Evolutionary conservation across 495 filamentous ascomycete genomes (phyloP).

Genomic region (Neurospora sp.): DNA sequence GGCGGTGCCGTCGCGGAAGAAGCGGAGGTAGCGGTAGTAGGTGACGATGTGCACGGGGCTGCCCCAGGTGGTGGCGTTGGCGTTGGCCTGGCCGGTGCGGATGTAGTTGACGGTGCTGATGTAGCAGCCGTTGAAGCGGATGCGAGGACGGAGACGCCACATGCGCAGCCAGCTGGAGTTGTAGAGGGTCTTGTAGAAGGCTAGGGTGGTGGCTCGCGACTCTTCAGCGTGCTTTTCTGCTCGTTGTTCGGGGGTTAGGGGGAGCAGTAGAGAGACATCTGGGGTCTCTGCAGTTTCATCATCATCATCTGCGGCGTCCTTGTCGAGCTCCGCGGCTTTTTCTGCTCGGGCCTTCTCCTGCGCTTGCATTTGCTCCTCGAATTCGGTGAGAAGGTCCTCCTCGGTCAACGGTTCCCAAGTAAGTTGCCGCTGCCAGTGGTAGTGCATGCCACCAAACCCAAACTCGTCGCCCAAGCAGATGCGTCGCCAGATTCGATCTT

Average conservation of each 20-base stretch:
- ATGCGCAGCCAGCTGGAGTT: slow-evolving; percentile 48
- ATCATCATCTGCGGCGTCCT: background rate
- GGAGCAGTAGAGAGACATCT: background rate
- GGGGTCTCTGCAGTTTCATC: slow-evolving; percentile 6
- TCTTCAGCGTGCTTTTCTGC: slow-evolving; percentile 18
- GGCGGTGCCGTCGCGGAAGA: slow-evolving; percentile 81
- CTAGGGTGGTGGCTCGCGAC: slow-evolving; percentile 22
- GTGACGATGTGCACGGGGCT: slow-evolving; percentile 92
- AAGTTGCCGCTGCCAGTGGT: slow-evolving; percentile 58
- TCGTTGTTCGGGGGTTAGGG: slow-evolving; percentile 19
- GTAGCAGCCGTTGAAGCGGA: slow-evolving; percentile 91
- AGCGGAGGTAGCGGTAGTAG: slow-evolving; percentile 92
- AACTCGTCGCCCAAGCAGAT: slow-evolving; percentile 59
- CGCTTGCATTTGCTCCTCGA: background rate
- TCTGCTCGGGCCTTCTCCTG: background rate
- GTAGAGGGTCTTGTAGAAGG: slow-evolving; percentile 34
- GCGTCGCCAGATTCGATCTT: slow-evolving; percentile 83
- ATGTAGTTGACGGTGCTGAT: slow-evolving; percentile 95
- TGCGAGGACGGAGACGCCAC: slow-evolving; percentile 71
- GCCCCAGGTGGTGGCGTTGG: slow-evolving; percentile 54
- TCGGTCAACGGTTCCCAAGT: slow-evolving; percentile 47
- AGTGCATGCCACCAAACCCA: slow-evolving; percentile 79
- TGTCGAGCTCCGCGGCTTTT: slow-evolving; percentile 1
- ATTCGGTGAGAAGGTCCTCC: slow-evolving; percentile 21
- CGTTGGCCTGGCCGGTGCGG: slow-evolving; percentile 56